Conservation (phyloP, 495 filamentous ascomycete genomes). For the Staphylotrichum longicolle region DNA sequence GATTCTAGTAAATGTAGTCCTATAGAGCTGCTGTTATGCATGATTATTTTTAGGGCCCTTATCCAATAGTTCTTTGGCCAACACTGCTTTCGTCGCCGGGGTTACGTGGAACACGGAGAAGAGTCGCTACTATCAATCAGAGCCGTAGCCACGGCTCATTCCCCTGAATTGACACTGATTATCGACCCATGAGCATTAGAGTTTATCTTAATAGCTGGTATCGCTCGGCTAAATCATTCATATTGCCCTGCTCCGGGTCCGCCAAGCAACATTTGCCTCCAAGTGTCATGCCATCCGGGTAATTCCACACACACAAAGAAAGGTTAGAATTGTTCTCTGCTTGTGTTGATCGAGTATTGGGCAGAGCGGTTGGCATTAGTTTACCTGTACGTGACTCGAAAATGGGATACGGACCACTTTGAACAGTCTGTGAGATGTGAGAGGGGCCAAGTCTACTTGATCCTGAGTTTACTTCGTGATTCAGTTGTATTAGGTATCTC, state of each 20-base stretch:
- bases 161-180: not conserved
- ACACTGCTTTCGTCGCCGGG: too few relatives aligned
- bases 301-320: not conserved
- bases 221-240: constrained; percentile 15
- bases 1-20: not conserved
- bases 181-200: constrained; percentile 5
- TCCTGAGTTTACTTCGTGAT: too few relatives aligned
- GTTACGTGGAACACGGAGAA: not conserved
- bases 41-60: not conserved
- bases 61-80: too few relatives aligned
- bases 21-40: not conserved
- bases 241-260: constrained; percentile 5
- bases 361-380: too few relatives aligned
- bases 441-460: too few relatives aligned
- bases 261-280: constrained; percentile 1
- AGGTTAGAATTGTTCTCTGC: too few relatives aligned
- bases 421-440: too few relatives aligned
- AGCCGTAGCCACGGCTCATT: not conserved
- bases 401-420: too few relatives aligned
- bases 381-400: too few relatives aligned
- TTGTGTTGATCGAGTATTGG: too few relatives aligned
- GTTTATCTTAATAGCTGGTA: constrained; percentile 10
- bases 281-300: constrained; percentile 8
- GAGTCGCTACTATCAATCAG: not conserved
- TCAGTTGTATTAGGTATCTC: too few relatives aligned